Percentiles rank a stretch among this genome's conserved stretches.
phyloP scores from a whole-genome alignment of 192 early-diverging fungal species.

The Linnemannia elongata region DNA sequence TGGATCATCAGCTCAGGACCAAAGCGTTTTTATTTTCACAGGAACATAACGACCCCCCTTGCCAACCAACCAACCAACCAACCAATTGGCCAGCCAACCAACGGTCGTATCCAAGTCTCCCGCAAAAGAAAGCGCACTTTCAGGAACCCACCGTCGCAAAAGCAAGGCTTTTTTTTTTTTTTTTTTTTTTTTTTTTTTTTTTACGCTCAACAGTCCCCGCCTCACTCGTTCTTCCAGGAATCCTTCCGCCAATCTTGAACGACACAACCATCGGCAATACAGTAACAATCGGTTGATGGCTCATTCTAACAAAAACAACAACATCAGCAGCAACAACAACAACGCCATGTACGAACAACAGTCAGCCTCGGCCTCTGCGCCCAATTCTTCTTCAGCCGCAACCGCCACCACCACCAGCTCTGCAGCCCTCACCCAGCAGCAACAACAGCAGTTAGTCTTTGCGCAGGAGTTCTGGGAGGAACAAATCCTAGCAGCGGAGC shows the following conservation, averaged over 20 bases:
- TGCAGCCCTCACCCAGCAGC: constrained; percentile 4
- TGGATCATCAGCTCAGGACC: constrained; percentile 2
- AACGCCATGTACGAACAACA: constrained; percentile 23
- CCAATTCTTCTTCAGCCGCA: constrained; percentile 8
- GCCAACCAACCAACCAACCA: constrained; percentile 7
- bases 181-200: background rate
- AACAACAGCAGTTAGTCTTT: constrained; percentile 45
- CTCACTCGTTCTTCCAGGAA: background rate
- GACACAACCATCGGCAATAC: background rate
- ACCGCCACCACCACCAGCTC: constrained; percentile 5
- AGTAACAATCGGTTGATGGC: background rate
- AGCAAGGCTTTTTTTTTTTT: background rate
- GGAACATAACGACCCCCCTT: background rate
- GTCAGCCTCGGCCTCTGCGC: constrained; percentile 11
- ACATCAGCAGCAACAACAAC: background rate
- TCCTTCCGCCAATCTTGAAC: background rate
- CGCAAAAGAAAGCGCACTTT: background rate
- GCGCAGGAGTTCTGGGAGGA: constrained; percentile 78
- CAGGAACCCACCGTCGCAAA: background rate
- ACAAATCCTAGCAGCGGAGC: constrained; percentile 73
- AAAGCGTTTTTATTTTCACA: background rate
- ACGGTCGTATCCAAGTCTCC: background rate
- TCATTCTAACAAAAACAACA: background rate
- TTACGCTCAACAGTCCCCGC: too few relatives aligned
- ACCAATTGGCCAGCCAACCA: background rate